These are phyloP conservation scores for Ceratobasidium sp. DNA, from an alignment of 1,284 basidiomycete species.

Conservation along the genomic window DNA sequence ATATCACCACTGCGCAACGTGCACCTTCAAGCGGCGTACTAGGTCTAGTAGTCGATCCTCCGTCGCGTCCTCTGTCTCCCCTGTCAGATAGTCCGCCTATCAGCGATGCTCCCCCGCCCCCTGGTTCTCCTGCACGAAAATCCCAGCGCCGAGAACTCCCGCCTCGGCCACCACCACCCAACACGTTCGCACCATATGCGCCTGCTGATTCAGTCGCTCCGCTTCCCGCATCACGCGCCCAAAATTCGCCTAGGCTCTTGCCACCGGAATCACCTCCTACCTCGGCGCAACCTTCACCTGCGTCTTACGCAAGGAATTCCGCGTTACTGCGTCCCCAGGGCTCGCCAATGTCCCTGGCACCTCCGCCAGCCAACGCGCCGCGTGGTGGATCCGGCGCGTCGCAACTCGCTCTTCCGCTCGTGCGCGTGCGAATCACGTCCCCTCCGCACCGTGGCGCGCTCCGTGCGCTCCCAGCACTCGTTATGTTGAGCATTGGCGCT, in stretches of 20 bases:
- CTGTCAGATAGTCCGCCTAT: background rate
- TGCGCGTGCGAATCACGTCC: conserved; percentile 35
- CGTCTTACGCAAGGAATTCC: background rate
- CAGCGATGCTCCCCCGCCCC: background rate
- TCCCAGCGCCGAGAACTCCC: conserved; percentile 24
- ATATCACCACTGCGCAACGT: conserved; percentile 18
- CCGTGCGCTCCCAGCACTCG: conserved; percentile 29
- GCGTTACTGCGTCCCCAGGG: conserved; percentile 4
- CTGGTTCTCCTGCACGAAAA: conserved; percentile 13
- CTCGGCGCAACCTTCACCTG: background rate
- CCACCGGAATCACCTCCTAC: conserved; percentile 11
- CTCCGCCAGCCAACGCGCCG: background rate
- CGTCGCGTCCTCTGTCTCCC: conserved; percentile 6
- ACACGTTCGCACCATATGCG: conserved; percentile 27
- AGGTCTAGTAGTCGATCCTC: background rate
- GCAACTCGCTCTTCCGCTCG: conserved; percentile 40
- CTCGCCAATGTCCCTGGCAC: conserved; percentile 21
- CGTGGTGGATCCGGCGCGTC: background rate
- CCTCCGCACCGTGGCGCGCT: conserved; percentile 26
- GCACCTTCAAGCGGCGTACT: conserved; percentile 23
- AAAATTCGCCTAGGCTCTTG: background rate
- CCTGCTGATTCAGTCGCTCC: conserved; percentile 5
- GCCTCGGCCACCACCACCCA: conserved; percentile 30
- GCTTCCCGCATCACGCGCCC: background rate
- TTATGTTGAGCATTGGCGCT: conserved; percentile 16